Percentiles rank a stretch among this genome's conserved stretches.
These are phyloP conservation scores for Vigna nakashimae DNA, from an alignment of 306 rosid genomes.

Conservation along the genomic window DNA sequence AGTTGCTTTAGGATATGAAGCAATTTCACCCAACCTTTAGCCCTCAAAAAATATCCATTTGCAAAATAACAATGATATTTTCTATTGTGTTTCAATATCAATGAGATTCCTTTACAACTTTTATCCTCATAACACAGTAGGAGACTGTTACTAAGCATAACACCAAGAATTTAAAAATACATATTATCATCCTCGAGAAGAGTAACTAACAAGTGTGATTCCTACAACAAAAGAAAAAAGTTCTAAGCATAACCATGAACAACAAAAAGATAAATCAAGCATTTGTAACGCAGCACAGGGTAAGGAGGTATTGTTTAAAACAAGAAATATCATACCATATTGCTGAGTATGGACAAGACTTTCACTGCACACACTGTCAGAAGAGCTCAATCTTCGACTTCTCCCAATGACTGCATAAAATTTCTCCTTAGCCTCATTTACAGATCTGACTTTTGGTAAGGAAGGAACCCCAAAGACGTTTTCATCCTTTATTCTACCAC, in stretches of 20 bases:
- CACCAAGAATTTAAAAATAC: background rate
- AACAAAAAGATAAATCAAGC: background rate
- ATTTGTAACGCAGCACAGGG: conserved; percentile 16
- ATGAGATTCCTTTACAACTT: background rate
- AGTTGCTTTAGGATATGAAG: background rate
- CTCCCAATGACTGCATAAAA: conserved; percentile 47
- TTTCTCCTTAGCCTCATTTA: conserved; percentile 49
- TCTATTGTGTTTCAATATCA: conserved; percentile 18
- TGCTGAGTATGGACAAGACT: conserved; percentile 51
- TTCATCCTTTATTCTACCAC: conserved; percentile 44
- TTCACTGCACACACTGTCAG: conserved; percentile 36
- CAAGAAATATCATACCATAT: conserved; percentile 44
- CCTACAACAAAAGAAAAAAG: conserved; percentile 4
- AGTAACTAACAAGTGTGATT: conserved; percentile 23
- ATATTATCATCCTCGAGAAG: conserved; percentile 20
- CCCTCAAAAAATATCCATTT: conserved; percentile 24
- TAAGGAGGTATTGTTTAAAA: conserved; percentile 25
- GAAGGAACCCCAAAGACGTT: conserved; percentile 56
- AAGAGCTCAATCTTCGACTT: conserved; percentile 52
- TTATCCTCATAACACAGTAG: background rate
- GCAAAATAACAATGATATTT: background rate
- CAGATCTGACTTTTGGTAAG: conserved; percentile 47
- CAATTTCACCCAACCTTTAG: background rate
- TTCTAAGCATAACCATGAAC: conserved; percentile 8
- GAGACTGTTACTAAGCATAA: background rate